A percentile compares a stretch with the other conserved stretches of the same genome.
Evolutionary conservation across 2,329 filamentous ascomycete genomes (phyloP).

Genomic region (Sporothrix curviconia): DNA sequence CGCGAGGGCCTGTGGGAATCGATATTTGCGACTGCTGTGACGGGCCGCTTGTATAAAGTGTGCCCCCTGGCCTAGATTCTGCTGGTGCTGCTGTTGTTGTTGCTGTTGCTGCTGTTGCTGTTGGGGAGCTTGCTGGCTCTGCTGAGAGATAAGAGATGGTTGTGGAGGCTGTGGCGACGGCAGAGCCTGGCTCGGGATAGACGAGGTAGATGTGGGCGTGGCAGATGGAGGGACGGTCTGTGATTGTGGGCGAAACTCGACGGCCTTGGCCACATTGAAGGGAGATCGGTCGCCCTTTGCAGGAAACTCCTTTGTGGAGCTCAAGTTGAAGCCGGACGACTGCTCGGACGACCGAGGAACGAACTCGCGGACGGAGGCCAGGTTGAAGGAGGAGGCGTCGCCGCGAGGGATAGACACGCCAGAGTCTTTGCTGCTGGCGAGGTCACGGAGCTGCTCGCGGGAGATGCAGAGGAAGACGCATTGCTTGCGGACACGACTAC

Average conservation of each 20-base stretch:
- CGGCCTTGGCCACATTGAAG: conserved; percentile 20
- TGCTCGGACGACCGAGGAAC: conserved; percentile 16
- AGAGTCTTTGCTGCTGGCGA: conserved; percentile 3
- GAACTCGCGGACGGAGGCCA: conserved; percentile 46
- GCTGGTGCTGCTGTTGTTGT: conserved; percentile 6
- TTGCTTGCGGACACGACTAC: conserved; percentile 17
- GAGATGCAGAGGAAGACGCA: conserved; percentile 16
- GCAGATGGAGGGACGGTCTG: conserved; percentile 12
- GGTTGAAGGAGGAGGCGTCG: conserved; percentile 41
- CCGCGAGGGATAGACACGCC: conserved; percentile 10
- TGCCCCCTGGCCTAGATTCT: not conserved
- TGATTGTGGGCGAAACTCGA: conserved; percentile 19
- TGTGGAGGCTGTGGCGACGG: conserved; percentile 12
- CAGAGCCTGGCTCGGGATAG: conserved; percentile 7
- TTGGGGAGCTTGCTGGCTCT: not conserved
- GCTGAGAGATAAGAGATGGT: conserved; percentile 2
- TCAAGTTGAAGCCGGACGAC: conserved; percentile 12
- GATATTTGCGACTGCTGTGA: conserved; percentile 8
- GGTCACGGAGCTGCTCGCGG: conserved; percentile 12
- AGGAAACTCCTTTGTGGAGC: conserved; percentile 16
- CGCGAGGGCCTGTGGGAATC: conserved; percentile 17
- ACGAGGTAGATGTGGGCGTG: conserved; percentile 10
- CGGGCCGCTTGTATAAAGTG: conserved; percentile 11
- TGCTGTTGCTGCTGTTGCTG: not conserved
- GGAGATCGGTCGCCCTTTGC: conserved; percentile 18